phyloP scores from a whole-genome alignment of 2,329 filamentous ascomycete genomes.

The Drechmeria coniospora region DNA sequence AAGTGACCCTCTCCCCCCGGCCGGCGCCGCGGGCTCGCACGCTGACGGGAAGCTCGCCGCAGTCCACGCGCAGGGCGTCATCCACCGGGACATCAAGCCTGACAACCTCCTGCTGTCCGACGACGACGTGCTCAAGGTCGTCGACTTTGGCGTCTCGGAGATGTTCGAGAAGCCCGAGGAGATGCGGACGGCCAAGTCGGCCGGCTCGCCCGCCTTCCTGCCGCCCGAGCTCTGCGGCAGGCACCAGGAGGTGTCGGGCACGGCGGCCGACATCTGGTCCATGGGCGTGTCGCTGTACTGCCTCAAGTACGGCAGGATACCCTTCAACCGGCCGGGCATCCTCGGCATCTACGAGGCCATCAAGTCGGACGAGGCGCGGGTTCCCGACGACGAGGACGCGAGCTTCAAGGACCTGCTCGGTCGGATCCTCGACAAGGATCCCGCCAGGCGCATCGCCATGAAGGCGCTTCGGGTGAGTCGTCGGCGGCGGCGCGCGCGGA shows the following conservation, averaged over 20 bases:
- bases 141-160: conserved; percentile 97
- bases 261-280: conserved; percentile 91
- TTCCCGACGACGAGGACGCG: conserved; percentile 48
- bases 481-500: neutral
- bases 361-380: conserved; percentile 47
- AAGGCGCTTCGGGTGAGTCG: conserved; percentile 57
- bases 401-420: conserved; percentile 61
- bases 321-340: conserved; percentile 66
- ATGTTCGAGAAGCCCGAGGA: conserved; percentile 80
- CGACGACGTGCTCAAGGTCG: conserved; percentile 89
- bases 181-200: conserved; percentile 87
- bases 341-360: conserved; percentile 86
- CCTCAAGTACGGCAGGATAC: conserved; percentile 73
- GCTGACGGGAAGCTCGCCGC: no score
- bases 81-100: conserved; percentile 94
- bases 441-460: conserved; percentile 70
- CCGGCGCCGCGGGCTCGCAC: no score
- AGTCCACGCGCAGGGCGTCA: conserved; percentile 88
- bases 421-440: conserved; percentile 70
- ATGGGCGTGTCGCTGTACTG: conserved; percentile 96
- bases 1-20: conserved; percentile 23
- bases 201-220: conserved; percentile 87
- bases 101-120: conserved; percentile 85
- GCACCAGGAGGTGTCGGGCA: conserved; percentile 77
- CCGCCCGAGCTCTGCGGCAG: conserved; percentile 82